Base-by-base conservation (phyloP, 1,139 yeast species). In the Debaryomyces udenii region DNA sequence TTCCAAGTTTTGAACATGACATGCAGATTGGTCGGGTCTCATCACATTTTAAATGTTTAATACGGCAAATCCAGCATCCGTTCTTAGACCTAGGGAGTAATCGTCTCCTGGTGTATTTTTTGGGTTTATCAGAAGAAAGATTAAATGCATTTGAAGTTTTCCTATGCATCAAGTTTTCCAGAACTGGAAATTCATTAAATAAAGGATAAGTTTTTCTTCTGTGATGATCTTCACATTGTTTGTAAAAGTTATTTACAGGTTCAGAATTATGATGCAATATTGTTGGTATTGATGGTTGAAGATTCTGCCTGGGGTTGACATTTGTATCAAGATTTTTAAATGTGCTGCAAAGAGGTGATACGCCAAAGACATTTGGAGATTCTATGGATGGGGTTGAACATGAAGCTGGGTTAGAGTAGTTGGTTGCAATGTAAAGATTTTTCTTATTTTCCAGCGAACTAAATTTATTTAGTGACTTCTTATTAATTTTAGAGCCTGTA, bases 21-120 rank as follows among this genome's bases (percentile, higher is more conserved):
- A 66, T 51, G 50, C 78, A 73, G 9, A 49, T 49, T 0, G 78
- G 78, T 46, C 65, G 60, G 3, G 39, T 42, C 48, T 73, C 78
- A 48, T 73, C 76, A 51, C 78, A 73, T 51, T 73, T 73, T 47
- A 74, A 61, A 53, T 74, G 79, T 51, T 75, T 74, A 42, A 74
- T 69, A 39, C 80, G 62, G 49, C 80, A 76, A 38, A 71, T 69
- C 76, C 75, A 75, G 50, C 80, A 75, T 0, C 80, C 80, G 30
- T 58, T 66, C 42, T 67, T 69, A 5, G 76, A 67, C 37, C 78
- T 53, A 2, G 76, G 76, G 43, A 70, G 61, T 27, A 69, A 53
- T 42, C 76, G 62, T 50, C 73, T 62, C 39, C 78, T 57, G 13
- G 75, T 72, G 46, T 69, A 60, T 47, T 70, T 71, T 46, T 67